phyloP scores from a whole-genome alignment of 2,329 filamentous ascomycete genomes.

The Cyclaneusma minus region DNA sequence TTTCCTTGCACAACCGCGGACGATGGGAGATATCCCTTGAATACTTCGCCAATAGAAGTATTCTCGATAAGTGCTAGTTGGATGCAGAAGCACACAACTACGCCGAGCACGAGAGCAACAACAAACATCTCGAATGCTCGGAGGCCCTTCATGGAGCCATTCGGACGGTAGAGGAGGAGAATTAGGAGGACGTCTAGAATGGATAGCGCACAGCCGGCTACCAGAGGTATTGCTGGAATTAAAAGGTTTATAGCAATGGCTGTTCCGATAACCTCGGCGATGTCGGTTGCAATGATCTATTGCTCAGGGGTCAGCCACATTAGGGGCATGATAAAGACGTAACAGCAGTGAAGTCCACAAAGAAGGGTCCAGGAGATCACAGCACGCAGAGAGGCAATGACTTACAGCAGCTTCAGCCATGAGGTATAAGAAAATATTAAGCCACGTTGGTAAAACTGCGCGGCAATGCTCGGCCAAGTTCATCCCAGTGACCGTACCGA shows the following conservation, averaged over 20 bases:
- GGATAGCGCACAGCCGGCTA: slow-evolving; percentile 52
- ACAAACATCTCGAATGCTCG: slow-evolving; percentile 52
- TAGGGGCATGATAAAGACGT: background rate
- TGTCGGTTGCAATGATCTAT: slow-evolving; percentile 34
- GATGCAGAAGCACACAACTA: slow-evolving; percentile 56
- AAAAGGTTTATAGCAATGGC: slow-evolving; percentile 55
- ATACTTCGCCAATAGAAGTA: slow-evolving; percentile 40
- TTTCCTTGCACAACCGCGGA: slow-evolving; percentile 37
- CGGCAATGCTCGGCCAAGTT: slow-evolving; percentile 34
- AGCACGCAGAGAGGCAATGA: slow-evolving; percentile 4
- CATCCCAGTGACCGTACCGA: slow-evolving; percentile 33
- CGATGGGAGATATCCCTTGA: slow-evolving; percentile 50
- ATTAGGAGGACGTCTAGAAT: slow-evolving; percentile 55
- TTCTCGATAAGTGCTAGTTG: slow-evolving; percentile 46
- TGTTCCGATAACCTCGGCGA: slow-evolving; percentile 51
- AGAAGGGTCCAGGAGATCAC: background rate
- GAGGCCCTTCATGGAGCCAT: slow-evolving; percentile 40
- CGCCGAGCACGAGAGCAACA: slow-evolving; percentile 45
- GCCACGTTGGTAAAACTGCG: slow-evolving; percentile 30
- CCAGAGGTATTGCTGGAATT: slow-evolving; percentile 44
- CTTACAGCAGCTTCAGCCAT: slow-evolving; percentile 30
- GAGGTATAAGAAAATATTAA: slow-evolving; percentile 33
- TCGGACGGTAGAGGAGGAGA: slow-evolving; percentile 48
- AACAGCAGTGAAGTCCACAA: background rate
- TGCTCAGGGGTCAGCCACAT: background rate